Evolutionary conservation across 192 early-diverging fungal species (phyloP).

Genomic region (Backusella mclennaniae): DNA sequence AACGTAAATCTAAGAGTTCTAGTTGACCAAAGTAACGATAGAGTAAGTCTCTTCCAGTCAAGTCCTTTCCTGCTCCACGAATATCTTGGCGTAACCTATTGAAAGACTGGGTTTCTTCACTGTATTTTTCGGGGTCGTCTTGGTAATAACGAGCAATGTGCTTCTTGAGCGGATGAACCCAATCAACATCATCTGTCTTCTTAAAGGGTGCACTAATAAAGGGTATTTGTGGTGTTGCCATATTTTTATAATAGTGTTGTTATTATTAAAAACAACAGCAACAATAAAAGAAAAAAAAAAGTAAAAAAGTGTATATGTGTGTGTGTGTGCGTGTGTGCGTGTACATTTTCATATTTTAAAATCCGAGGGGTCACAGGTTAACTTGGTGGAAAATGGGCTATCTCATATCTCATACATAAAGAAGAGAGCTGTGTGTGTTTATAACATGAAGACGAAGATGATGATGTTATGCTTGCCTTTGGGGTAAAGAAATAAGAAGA

Average conservation of each 20-base stretch:
- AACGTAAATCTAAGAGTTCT: constrained; percentile 89
- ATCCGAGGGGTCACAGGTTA: background rate
- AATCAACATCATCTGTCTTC: constrained; percentile 90
- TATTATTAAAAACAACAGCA: constrained; percentile 7
- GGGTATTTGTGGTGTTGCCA: constrained; percentile 49
- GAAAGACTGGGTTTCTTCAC: constrained; percentile 76
- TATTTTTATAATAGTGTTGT: background rate
- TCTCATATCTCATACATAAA: too few relatives aligned
- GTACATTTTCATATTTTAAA: constrained; percentile 4
- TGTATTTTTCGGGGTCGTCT: constrained; percentile 92
- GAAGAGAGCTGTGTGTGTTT: too few relatives aligned
- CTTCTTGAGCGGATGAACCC: constrained; percentile 76
- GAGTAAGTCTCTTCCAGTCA: constrained; percentile 89
- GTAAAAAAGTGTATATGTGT: background rate
- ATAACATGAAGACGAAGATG: too few relatives aligned
- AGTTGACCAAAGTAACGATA: constrained; percentile 97
- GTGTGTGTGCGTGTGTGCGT: background rate
- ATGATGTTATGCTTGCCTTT: too few relatives aligned
- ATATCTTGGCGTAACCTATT: constrained; percentile 94
- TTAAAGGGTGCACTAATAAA: constrained; percentile 73
- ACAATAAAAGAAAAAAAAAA: background rate
- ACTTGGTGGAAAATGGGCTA: too few relatives aligned
- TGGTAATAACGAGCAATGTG: constrained; percentile 87
- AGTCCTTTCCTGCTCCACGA: constrained; percentile 91
- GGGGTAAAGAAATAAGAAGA: too few relatives aligned